Evolutionary conservation across 768 basidiomycete species (phyloP), one percentile per base, ranked within the genome.

Genomic region (Albatrellus ellisii): DNA sequence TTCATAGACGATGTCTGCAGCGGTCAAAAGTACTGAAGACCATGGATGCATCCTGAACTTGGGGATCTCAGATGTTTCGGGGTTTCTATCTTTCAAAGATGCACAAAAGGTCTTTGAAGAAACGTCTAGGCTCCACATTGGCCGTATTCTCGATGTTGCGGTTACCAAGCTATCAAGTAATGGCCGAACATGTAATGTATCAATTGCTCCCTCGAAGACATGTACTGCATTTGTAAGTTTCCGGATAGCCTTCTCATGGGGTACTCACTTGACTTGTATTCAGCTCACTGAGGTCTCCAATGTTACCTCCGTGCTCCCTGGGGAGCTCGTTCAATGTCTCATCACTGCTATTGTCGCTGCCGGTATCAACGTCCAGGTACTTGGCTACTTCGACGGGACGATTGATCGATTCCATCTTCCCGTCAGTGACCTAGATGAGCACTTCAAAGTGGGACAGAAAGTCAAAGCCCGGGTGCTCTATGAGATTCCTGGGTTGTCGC

Each of bases 311-410:
- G 59, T 98, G 36, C 73, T 97, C 32, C 94, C 95, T 7, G 90
- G 91, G 12, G 67, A 74, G 20, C 69, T 92, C 14, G 88, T 92
- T 17, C 78, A 84, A 57, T 76, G 73, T 8, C 65, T 94, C 28
- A 70, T 99, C 43, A 95, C 90, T 2, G 75, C 77, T 15, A 69
- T 83, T 17, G 66, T 77, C 31, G 65, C 79, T 12, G 68, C 62
- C 20, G 95, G 95, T 14, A 62, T 97, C 26, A 86, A 85, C 56
- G 63, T 98, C 24, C 92, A 94, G 60, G 66, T 97, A 14, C 70
- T 92, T 20, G 91, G 89, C 0, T 92, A 83, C 59, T 98, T 90
- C 60, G 81, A 87, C 27, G 94, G 90, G 25, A 94, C 89, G 0
- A 68, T 85, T 20, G 91, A 95, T 54, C 67, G 75, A 26, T 72